Base-by-base conservation (phyloP, 2,329 filamentous ascomycete species). In the Microcyclospora tardicrescens region DNA sequence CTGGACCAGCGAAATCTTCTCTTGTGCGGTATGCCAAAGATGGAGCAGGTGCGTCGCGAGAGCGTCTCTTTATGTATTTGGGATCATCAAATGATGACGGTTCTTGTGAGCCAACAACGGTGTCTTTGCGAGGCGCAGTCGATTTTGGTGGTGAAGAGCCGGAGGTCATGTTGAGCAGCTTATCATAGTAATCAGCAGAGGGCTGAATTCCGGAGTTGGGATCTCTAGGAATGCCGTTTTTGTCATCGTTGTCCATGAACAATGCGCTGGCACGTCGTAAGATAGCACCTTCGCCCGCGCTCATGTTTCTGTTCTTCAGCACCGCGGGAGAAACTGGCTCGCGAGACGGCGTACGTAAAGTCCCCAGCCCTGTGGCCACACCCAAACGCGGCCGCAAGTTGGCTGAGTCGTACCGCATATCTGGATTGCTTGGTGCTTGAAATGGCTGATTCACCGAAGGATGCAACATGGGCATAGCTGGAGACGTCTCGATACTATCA, bases 201-300 rank as follows among this genome's bases (percentile, higher is more conserved):
- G 45, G 45, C n/a, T 40, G 33, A 14, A 43, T 37, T n/a, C 45
- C 45, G 10, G 15, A 30, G 16, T 36, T 35, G 4, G 10, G 29
- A 35, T 33, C 31, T 36, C 12, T 32, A 34, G 12, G 42, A 34
- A 28, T 45, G 37, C 47, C 42, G 15, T 50, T 48, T 8, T 52
- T 44, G n/a, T 46, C 44, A 11, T 50, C 43, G 14, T 51, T 45
- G 2, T 38, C 39, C n/a, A 51, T 44, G 19, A 46, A 49, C 43
- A 56, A 36, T 30, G 52, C 53, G 36, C 55, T 58, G 3, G 52
- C 53, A 29, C 54, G 44, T n/a, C 54, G 45, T 10, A 58, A 43
- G 8, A 45, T 48, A 50, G 51, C 52, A 31, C 53, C 55, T 42
- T 58, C 55, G 28, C 43, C 51, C 10, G 46, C 40, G 28, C 45